A percentile compares a stretch with the other conserved stretches of the same genome.
Evolutionary conservation across 2,329 filamentous ascomycete species (phyloP).

Genomic region (Ophiosphaerella narmari): DNA sequence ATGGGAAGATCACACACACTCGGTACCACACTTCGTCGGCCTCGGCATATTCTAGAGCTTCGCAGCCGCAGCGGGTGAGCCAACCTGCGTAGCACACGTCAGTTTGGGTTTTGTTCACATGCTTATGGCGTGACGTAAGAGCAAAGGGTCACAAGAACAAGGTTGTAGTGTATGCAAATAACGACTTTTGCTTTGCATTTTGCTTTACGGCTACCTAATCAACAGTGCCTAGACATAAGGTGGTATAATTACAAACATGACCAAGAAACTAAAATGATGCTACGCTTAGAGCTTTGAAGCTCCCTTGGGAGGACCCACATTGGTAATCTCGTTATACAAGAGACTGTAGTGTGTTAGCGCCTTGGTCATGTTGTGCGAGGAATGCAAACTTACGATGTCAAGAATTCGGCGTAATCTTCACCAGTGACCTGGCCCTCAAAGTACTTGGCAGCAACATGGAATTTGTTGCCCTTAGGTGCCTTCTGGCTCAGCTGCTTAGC

Average conservation of each 20-base stretch:
- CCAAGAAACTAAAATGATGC: slow-evolving; percentile 1
- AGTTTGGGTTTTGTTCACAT: slow-evolving; percentile 15
- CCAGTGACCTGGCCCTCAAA: slow-evolving; percentile 92
- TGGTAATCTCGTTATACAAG: slow-evolving; percentile 86
- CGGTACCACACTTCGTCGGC: not conserved
- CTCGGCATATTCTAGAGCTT: slow-evolving; percentile 19
- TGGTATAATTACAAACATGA: slow-evolving; percentile 14
- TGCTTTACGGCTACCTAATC: slow-evolving; percentile 4
- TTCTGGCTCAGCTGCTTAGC: slow-evolving; percentile 74
- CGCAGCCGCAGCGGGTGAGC: slow-evolving; percentile 15
- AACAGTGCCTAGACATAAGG: slow-evolving; percentile 1
- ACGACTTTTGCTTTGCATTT: slow-evolving; percentile 5
- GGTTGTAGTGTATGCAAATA: not conserved
- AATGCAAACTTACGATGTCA: slow-evolving; percentile 71
- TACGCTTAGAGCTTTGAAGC: slow-evolving; percentile 51
- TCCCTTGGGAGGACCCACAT: slow-evolving; percentile 66
- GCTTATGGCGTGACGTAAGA: not conserved
- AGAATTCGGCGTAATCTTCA: slow-evolving; percentile 96
- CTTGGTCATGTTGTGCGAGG: slow-evolving; percentile 4
- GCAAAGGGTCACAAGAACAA: too few relatives aligned
- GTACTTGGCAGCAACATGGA: slow-evolving; percentile 85
- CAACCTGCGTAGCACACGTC: slow-evolving; percentile 13
- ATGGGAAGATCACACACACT: not conserved
- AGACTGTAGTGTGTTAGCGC: slow-evolving; percentile 57
- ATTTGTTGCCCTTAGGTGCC: slow-evolving; percentile 89